Percentiles rank a stretch among this genome's conserved stretches.
These are phyloP conservation scores for Kluyveromyces siamensis DNA, from an alignment of 805 yeast genomes.

Conservation along the genomic window DNA sequence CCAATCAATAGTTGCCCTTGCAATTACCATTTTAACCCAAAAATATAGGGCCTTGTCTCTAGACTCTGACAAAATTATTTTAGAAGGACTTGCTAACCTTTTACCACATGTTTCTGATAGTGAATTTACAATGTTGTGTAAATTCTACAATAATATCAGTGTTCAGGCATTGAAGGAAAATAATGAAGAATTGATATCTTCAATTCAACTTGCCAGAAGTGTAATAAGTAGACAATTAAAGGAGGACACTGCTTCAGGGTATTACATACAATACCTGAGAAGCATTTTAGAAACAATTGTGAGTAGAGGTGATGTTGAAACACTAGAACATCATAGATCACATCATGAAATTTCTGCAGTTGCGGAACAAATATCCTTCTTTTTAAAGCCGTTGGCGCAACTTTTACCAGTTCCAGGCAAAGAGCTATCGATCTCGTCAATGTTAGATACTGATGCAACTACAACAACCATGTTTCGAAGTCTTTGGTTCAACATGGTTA, in stretches of 20 bases:
- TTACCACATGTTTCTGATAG: constrained; percentile 53
- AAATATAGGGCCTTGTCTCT: constrained; percentile 46
- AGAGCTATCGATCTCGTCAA: constrained; percentile 26
- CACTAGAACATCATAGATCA: constrained; percentile 69
- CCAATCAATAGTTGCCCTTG: constrained; percentile 62
- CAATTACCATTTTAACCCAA: constrained; percentile 76
- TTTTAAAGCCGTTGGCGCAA: constrained; percentile 66
- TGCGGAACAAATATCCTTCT: constrained; percentile 57
- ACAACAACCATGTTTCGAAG: constrained; percentile 62
- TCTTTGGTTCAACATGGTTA: constrained; percentile 89
- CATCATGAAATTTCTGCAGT: constrained; percentile 61
- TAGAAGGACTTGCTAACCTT: constrained; percentile 54
- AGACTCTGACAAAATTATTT: constrained; percentile 44
- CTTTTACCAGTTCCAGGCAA: constrained; percentile 53
- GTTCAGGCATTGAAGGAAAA: constrained; percentile 36
- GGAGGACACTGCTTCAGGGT: constrained; percentile 27
- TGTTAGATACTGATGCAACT: constrained; percentile 32
- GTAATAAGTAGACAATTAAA: constrained; percentile 32
- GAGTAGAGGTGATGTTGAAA: constrained; percentile 70
- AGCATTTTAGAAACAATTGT: constrained; percentile 62
- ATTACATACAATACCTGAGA: constrained; percentile 48
- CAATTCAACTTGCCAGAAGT: constrained; percentile 43
- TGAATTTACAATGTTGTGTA: constrained; percentile 57
- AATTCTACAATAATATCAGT: constrained; percentile 45
- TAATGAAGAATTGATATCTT: constrained; percentile 28